Conservation (phyloP, 2,329 filamentous ascomycete genomes). For the Diaporthe citri region DNA sequence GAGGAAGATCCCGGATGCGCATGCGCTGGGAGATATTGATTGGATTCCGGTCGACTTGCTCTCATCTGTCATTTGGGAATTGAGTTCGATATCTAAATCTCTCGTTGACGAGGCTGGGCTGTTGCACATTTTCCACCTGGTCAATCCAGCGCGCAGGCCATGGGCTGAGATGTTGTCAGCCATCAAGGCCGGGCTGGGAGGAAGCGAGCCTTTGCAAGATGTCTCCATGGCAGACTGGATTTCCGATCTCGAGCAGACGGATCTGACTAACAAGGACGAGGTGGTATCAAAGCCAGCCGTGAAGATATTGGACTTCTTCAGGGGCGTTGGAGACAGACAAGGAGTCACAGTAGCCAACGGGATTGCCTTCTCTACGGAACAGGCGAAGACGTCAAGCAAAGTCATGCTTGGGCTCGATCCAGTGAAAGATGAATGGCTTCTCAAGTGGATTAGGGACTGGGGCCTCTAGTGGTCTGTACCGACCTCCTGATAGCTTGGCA, state of each 20-base stretch:
- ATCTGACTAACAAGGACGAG: neutral
- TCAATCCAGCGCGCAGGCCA: conserved; percentile 14
- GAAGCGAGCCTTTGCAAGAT: neutral
- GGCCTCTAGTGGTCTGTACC: neutral
- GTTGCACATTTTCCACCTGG: conserved; percentile 14
- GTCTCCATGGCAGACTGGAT: conserved; percentile 20
- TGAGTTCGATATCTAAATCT: neutral
- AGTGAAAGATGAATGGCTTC: conserved; percentile 30
- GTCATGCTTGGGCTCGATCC: neutral
- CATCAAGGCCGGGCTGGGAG: conserved; percentile 15
- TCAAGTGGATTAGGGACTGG: conserved; percentile 26
- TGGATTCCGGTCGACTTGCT: conserved; percentile 42
- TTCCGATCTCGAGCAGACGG: neutral
- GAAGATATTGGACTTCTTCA: conserved; percentile 34
- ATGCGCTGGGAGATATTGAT: conserved; percentile 38
- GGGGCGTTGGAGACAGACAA: neutral
- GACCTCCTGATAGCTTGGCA: too few species aligned
- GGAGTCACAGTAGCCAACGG: conserved; percentile 22
- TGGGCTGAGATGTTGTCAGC: conserved; percentile 17
- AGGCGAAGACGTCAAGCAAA: neutral
- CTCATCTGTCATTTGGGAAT: conserved; percentile 41
- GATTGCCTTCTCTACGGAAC: conserved; percentile 2
- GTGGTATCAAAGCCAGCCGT: conserved; percentile 18
- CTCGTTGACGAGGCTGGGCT: neutral
- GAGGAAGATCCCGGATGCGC: conserved; percentile 41